A percentile compares a stretch with the other conserved stretches of the same genome.
Conservation (phyloP, 495 filamentous ascomycete species). For the Podospora sp. region DNA sequence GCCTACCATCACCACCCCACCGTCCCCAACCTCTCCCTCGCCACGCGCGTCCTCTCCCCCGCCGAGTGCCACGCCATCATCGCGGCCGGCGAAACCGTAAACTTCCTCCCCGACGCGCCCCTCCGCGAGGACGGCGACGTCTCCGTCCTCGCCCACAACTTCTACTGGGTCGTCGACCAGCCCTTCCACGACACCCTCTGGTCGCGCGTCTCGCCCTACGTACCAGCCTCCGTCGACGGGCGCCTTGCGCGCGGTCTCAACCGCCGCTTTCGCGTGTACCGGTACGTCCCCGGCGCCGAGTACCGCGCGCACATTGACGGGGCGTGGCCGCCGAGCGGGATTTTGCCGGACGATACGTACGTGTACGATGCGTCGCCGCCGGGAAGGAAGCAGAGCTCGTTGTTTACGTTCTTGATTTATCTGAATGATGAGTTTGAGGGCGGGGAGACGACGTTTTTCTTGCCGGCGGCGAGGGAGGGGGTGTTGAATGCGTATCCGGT, state of each 20-base stretch:
- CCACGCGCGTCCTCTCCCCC: constrained; percentile 43
- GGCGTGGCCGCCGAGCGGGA: constrained; percentile 51
- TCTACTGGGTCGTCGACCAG: constrained; percentile 54
- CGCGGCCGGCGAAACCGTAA: constrained; percentile 46
- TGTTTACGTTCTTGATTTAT: constrained; percentile 56
- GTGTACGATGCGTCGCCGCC: constrained; percentile 50
- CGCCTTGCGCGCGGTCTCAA: constrained; percentile 48
- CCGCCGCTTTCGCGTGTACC: constrained; percentile 51
- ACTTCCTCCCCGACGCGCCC: constrained; percentile 51
- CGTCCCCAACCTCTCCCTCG: constrained; percentile 43
- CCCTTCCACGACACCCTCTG: constrained; percentile 47
- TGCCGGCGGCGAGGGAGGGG: constrained; percentile 47
- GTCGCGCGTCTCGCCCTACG: constrained; percentile 42
- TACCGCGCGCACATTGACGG: constrained; percentile 52
- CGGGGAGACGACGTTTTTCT: constrained; percentile 55
- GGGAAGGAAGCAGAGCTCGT: constrained; percentile 47
- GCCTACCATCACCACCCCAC: constrained; percentile 42
- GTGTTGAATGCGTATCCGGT: constrained; percentile 51
- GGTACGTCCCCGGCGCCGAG: constrained; percentile 54
- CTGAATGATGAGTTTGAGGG: constrained; percentile 55
- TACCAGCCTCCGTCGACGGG: constrained; percentile 40
- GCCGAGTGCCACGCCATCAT: constrained; percentile 50
- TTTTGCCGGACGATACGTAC: constrained; percentile 43
- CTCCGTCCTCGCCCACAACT: constrained; percentile 53
- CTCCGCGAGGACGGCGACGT: constrained; percentile 47